phyloP scores from a whole-genome alignment of 208 protist genomes.

The Leishmania tropica region DNA sequence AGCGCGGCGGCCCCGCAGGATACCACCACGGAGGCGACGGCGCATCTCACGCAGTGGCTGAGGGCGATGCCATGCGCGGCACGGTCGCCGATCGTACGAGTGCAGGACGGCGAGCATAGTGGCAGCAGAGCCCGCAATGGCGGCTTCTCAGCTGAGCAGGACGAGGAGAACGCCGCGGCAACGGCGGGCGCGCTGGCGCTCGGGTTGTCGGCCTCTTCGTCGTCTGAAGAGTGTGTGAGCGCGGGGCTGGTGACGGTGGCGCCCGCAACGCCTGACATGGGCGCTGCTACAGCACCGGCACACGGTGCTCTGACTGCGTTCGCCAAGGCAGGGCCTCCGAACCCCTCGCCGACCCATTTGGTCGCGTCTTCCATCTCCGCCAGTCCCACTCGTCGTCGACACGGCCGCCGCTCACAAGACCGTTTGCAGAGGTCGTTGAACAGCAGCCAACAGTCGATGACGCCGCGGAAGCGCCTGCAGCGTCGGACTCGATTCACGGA shows the following conservation, averaged over 20 bases:
- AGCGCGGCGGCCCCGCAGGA: conserved; percentile 29
- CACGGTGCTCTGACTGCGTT: neutral
- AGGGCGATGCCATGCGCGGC: conserved; percentile 9
- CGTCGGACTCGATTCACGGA: conserved; percentile 28
- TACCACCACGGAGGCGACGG: conserved; percentile 19
- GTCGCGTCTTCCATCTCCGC: conserved; percentile 2
- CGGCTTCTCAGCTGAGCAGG: conserved; percentile 2
- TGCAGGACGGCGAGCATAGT: neutral
- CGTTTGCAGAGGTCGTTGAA: neutral
- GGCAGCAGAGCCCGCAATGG: neutral
- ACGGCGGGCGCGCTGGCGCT: conserved; percentile 9
- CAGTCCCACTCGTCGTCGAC: neutral
- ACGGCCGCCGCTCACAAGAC: neutral
- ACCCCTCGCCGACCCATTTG: neutral
- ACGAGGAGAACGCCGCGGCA: conserved; percentile 6
- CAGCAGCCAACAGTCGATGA: neutral
- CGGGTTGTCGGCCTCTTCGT: conserved; percentile 17
- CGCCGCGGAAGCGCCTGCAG: neutral
- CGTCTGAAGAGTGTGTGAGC: conserved; percentile 17
- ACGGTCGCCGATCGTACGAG: conserved; percentile 1
- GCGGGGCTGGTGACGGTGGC: conserved; percentile 13
- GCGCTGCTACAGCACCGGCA: neutral
- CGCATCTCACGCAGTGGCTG: conserved; percentile 30
- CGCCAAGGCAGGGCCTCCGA: neutral
- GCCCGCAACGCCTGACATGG: neutral